Evolutionary conservation across 1,139 yeast genomes (phyloP).

Genomic region (Suhomyces bokatorum): DNA sequence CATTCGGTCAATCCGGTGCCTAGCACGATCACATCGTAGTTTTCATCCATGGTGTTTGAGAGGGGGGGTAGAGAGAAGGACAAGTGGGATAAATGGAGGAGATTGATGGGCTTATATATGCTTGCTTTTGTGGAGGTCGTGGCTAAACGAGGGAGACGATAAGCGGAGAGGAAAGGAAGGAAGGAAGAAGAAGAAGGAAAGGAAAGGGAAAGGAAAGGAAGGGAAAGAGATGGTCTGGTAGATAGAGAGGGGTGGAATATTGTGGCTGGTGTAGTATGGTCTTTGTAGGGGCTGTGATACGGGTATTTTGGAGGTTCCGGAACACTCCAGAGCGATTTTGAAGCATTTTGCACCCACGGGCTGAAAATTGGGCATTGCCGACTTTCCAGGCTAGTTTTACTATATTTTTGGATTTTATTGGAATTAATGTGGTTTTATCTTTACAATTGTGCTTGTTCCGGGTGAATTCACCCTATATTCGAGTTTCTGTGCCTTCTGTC

Average conservation of each 20-base stretch:
- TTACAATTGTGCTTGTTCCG: no score
- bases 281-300: no score
- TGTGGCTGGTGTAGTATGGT: no score
- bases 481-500: no score
- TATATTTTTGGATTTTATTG: no score
- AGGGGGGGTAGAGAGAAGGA: not conserved
- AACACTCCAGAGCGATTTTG: no score
- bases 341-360: conserved; percentile 1
- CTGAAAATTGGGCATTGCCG: not conserved
- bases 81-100: not conserved
- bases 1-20: conserved; percentile 93
- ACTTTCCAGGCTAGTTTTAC: no score
- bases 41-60: conserved; percentile 74
- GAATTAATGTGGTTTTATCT: no score
- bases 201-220: not conserved
- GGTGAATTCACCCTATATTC: no score
- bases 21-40: conserved; percentile 85
- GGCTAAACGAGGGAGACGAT: conserved; percentile 2
- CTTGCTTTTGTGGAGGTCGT: conserved; percentile 9
- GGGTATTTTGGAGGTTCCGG: no score
- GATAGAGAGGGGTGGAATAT: no score
- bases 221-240: no score
- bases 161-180: not conserved
- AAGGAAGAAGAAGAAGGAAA: not conserved
- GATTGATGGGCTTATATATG: conserved; percentile 1